Evolutionary conservation across 495 filamentous ascomycete species (phyloP).

Genomic region (Xylaria flabelliformis): DNA sequence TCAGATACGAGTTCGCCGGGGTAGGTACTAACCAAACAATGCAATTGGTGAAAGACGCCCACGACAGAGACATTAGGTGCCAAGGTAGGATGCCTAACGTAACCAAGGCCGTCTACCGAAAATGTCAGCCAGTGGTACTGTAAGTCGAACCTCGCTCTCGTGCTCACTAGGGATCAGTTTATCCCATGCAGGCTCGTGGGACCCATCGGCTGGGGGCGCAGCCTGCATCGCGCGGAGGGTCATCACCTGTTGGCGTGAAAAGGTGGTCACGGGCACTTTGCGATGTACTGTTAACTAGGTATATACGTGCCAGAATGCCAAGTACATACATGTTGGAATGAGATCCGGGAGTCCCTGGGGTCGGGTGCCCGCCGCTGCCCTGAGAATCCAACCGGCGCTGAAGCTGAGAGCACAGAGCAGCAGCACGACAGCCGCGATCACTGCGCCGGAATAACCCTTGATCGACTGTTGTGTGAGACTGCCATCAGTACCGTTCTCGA

Average conservation of each 20-base stretch:
- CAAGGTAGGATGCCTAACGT: neutral
- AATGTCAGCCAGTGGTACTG: neutral
- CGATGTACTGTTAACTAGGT: too few species aligned
- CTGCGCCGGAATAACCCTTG: too few species aligned
- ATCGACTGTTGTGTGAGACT: too few species aligned
- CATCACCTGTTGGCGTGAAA: slow-evolving; percentile 16
- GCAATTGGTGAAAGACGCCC: slow-evolving; percentile 9
- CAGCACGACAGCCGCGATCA: neutral
- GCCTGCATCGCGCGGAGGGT: slow-evolving; percentile 5
- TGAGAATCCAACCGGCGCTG: neutral
- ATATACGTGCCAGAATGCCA: too few species aligned
- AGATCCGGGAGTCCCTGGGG: neutral
- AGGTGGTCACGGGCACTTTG: slow-evolving; percentile 5
- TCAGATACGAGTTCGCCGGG: neutral
- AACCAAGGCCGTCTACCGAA: neutral
- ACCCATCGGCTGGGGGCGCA: slow-evolving; percentile 4
- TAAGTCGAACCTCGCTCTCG: neutral
- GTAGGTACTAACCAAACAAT: slow-evolving; percentile 2
- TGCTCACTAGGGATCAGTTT: slow-evolving; percentile 13
- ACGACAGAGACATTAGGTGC: slow-evolving; percentile 6
- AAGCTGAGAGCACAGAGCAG: neutral
- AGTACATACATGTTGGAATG: neutral
- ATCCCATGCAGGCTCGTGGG: slow-evolving; percentile 18
- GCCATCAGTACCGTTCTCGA: too few species aligned
- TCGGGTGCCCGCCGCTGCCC: too few species aligned